These are phyloP conservation scores for Fraxinus cuspidata DNA, from an alignment of 257 asterid species.

Conservation along the genomic window DNA sequence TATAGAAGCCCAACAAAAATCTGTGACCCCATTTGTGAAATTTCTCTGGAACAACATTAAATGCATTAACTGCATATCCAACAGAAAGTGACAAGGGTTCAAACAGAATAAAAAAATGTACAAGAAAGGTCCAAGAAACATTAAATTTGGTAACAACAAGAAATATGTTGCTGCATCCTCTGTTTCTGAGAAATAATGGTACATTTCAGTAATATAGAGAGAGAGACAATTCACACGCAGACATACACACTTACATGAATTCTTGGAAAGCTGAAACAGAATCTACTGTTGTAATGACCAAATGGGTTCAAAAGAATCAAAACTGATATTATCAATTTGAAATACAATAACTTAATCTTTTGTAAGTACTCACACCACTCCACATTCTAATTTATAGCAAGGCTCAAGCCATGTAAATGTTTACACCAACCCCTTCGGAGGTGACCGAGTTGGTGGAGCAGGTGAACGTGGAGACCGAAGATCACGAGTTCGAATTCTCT, in stretches of 20 bases:
- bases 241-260: constrained; percentile 12
- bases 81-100: constrained; percentile 45
- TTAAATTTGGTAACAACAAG: constrained; percentile 42
- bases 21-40: constrained; percentile 33
- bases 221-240: too few species aligned
- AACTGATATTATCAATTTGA: too few species aligned
- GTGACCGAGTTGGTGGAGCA: too few species aligned
- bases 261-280: constrained; percentile 36
- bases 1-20: constrained; percentile 11
- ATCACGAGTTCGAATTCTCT: too few species aligned
- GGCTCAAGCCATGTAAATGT: neutral
- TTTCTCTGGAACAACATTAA: constrained; percentile 45
- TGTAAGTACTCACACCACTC: neutral
- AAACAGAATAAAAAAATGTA: constrained; percentile 33
- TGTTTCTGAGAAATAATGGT: constrained; percentile 18
- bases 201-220: constrained; percentile 1
- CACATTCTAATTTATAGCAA: constrained; percentile 7
- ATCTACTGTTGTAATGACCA: constrained; percentile 16
- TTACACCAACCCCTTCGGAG: too few species aligned
- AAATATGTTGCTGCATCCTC: constrained; percentile 2
- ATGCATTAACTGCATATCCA: constrained; percentile 49
- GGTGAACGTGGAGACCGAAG: too few species aligned
- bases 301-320: constrained; percentile 17
- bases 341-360: neutral
- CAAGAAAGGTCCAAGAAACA: constrained; percentile 49